Conservation (phyloP, 495 filamentous ascomycete species). For the Friedmanniomyces simplex region DNA sequence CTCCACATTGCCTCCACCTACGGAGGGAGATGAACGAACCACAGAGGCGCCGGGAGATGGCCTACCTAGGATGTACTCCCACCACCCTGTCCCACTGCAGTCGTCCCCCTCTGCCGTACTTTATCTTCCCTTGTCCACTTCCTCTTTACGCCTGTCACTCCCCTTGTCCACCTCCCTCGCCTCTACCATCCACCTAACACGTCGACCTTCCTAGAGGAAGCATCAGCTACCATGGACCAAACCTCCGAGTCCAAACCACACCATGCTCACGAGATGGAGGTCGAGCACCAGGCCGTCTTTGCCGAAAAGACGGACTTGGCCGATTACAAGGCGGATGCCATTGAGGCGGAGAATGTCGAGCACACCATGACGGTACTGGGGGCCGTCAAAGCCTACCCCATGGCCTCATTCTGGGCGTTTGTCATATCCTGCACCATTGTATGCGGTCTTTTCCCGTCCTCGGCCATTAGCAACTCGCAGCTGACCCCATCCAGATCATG, state of each 20-base stretch:
- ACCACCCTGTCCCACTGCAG: not conserved
- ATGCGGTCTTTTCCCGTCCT: not conserved
- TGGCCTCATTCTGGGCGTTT: slow-evolving; percentile 25
- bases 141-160: too few species aligned
- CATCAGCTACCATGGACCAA: not conserved
- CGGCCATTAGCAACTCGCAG: not conserved
- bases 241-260: not conserved
- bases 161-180: not conserved
- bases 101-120: not conserved
- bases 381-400: slow-evolving; percentile 24
- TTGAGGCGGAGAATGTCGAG: slow-evolving; percentile 23
- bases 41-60: too few species aligned
- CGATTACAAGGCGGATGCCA: slow-evolving; percentile 23
- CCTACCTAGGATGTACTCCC: too few species aligned
- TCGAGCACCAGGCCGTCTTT: slow-evolving; percentile 4
- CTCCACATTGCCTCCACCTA: not conserved
- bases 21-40: not conserved
- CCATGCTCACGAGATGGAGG: not conserved
- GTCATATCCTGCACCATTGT: slow-evolving; percentile 25
- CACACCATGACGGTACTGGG: slow-evolving; percentile 20
- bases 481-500: slow-evolving; percentile 23
- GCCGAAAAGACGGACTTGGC: slow-evolving; percentile 16
- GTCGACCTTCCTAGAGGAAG: not conserved
- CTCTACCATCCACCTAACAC: not conserved
- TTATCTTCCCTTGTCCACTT: not conserved